Evolutionary conservation across 73 alveolate species (phyloP).

Genomic region (Paramecium sonneborni): DNA sequence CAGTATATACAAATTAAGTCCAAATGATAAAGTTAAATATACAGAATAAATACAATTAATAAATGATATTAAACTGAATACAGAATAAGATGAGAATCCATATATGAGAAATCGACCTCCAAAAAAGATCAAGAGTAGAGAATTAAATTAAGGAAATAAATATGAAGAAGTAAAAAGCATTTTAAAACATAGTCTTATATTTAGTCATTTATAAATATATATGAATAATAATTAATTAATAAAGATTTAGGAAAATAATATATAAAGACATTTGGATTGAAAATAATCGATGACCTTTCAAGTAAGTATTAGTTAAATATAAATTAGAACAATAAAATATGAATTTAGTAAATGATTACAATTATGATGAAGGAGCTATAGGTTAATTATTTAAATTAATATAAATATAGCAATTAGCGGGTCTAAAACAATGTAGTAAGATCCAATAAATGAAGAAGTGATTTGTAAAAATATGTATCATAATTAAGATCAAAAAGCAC

Average conservation of each 20-base stretch:
- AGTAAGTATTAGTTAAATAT: not conserved
- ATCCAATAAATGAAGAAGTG: not conserved
- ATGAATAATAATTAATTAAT: constrained; percentile 3
- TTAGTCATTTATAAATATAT: not conserved
- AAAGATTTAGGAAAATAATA: not conserved
- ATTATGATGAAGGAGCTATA: not conserved
- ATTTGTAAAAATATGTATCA: not conserved
- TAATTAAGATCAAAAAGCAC: not conserved
- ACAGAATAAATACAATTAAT: not conserved
- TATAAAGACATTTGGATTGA: not conserved
- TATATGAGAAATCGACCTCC: constrained; percentile 22
- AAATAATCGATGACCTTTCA: not conserved
- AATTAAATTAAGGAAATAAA: not conserved
- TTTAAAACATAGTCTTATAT: not conserved
- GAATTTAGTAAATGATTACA: not conserved
- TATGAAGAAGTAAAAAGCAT: not conserved
- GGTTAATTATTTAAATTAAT: not conserved
- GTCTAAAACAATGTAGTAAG: not conserved
- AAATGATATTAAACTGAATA: not conserved
- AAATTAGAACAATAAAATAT: not conserved
- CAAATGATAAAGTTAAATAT: not conserved
- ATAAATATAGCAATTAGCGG: not conserved
- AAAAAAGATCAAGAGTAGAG: not conserved
- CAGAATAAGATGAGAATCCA: not conserved
- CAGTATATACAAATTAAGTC: not conserved